Evolutionary conservation across 768 basidiomycete genomes (phyloP).

Genomic region (Pleurotus sapidus): DNA sequence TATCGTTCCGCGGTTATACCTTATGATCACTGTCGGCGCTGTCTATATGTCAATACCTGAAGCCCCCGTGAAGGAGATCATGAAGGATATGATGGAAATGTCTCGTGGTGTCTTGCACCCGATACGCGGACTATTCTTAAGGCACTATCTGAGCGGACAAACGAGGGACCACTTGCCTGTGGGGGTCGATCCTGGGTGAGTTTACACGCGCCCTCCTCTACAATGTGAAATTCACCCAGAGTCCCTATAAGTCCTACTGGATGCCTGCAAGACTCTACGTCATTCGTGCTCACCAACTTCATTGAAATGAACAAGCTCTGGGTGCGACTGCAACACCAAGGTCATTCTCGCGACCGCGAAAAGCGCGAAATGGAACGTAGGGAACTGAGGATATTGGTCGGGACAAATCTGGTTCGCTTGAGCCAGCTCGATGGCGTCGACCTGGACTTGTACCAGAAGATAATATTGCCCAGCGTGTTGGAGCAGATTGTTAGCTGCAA

Average conservation of each 20-base stretch:
- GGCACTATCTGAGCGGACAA: conserved; percentile 96
- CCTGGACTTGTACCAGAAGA: conserved; percentile 82
- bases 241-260: conserved; percentile 65
- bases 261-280: conserved; percentile 92
- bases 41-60: conserved; percentile 99
- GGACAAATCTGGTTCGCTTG: conserved; percentile 94
- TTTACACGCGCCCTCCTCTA: not conserved
- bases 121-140: conserved; percentile 91
- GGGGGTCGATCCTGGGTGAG: conserved; percentile 80
- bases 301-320: conserved; percentile 99
- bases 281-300: conserved; percentile 96
- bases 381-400: conserved; percentile 93
- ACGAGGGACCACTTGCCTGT: conserved; percentile 94
- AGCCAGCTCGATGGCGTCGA: conserved; percentile 97
- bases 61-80: conserved; percentile 97
- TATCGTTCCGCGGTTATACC: conserved; percentile 89
- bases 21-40: conserved; percentile 99
- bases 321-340: conserved; percentile 98
- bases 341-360: conserved; percentile 94
- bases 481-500: conserved; percentile 99
- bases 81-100: conserved; percentile 99
- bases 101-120: conserved; percentile 95
- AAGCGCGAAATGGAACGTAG: conserved; percentile 96
- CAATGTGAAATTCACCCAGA: conserved; percentile 4
- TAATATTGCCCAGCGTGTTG: conserved; percentile 87